Conservation (phyloP, 306 rosid species). For the Fagus sylvatica region DNA sequence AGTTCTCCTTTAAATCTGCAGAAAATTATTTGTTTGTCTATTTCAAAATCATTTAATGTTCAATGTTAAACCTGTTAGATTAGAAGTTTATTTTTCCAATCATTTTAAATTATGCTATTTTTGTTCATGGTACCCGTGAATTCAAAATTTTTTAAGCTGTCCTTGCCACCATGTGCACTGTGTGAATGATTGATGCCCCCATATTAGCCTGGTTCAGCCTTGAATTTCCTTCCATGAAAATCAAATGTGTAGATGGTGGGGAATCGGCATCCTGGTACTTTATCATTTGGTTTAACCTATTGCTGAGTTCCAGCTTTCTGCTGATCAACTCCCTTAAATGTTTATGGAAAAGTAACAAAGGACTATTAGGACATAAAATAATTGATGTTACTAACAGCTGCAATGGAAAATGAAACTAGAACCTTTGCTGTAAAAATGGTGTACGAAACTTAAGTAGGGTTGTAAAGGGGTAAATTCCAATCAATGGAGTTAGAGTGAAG, state of each 20-base stretch:
- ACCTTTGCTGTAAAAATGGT: background rate
- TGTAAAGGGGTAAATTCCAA: background rate
- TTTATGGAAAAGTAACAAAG: background rate
- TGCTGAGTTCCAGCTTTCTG: background rate
- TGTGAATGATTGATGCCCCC: background rate
- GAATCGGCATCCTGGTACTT: slow-evolving; percentile 3
- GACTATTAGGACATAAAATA: background rate
- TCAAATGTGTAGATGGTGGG: background rate
- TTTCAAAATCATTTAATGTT: background rate
- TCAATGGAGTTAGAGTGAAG: background rate
- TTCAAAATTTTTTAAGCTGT: background rate
- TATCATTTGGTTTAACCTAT: slow-evolving; percentile 18
- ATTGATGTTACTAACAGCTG: background rate
- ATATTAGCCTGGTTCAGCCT: background rate
- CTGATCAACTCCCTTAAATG: slow-evolving; percentile 2
- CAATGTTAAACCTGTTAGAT: background rate
- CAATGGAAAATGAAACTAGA: background rate
- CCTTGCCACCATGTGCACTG: background rate
- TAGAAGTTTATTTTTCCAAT: background rate
- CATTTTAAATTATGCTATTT: background rate
- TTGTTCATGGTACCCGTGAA: background rate
- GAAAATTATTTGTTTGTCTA: background rate
- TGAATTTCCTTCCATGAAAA: background rate
- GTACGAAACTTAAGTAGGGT: no score
- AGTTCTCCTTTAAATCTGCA: background rate